Base-by-base conservation (phyloP, 2,329 filamentous ascomycete species). In the Verticillium tricorpus region DNA sequence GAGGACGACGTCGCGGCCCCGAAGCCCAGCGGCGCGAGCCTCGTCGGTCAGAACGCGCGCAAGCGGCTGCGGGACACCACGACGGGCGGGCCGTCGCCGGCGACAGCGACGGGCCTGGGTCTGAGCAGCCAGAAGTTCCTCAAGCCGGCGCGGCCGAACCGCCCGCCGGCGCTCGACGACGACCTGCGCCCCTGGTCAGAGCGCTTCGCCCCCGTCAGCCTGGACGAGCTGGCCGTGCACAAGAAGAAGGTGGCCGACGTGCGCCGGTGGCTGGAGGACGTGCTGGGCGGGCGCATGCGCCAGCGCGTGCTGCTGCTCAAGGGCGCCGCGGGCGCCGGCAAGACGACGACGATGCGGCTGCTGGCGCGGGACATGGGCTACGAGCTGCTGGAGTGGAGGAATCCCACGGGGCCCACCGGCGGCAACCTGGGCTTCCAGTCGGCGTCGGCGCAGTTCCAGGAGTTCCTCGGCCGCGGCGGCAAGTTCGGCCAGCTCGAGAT, bases 161-260 rank as follows among this genome's bases (percentile, higher is more conserved):
- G 71, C 31, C 72, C 73, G 15, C 59, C 69, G 8, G 67, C 68
- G 8, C 50, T 69, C 7, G 77, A 80, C 57, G 80, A 85, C 39
- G 89, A 92, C 66, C 76, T 81, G 57, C 84, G 89, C 59, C 93
- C 94, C 3, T 98, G 94, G 94, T 90, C 90, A 17, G 93, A 97
- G 68, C 86, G 88, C 67, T 98, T 92, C 74, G 88, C 85, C 2
- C 94, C 94, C 0, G 70, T 74, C 2, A 89, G 85, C 67, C 74
- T 97, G 14, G 88, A 93, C 17, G 94, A 98, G 76, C 80, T 99
- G 56, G 94, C 90, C 0, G 94, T 99, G 19, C 93, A 99, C 74
- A 97, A 96, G 79, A 95, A 86, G 69, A 99, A 99, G 74, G 91
- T 98, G 6, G 78, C 86, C 2, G 93, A 98, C 76, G 93, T 98